These are phyloP conservation scores for Geotrichum phurueaensis DNA, from an alignment of 1,139 yeast species.

Conservation along the genomic window DNA sequence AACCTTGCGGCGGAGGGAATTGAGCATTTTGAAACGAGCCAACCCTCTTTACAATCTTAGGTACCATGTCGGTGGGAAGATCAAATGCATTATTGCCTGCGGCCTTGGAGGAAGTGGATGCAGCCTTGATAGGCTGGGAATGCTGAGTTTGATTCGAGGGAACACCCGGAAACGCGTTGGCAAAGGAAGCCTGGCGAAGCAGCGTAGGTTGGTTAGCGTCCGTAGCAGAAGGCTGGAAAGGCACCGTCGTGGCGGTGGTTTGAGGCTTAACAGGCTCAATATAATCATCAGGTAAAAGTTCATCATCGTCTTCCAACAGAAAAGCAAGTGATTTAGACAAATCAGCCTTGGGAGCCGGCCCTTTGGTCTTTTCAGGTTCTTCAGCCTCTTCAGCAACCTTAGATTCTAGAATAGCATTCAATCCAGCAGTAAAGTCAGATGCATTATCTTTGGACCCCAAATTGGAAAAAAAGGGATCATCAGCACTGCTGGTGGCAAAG, in stretches of 20 bases:
- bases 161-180: background rate
- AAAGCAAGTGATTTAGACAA: constrained; percentile 34
- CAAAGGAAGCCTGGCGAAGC: constrained; percentile 1
- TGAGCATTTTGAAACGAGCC: constrained; percentile 8
- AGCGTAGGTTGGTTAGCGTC: background rate
- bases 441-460: constrained; percentile 3
- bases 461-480: constrained; percentile 10
- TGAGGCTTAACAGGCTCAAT: constrained; percentile 14
- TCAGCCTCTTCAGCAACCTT: background rate
- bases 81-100: constrained; percentile 45
- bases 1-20: constrained; percentile 12
- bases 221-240: background rate
- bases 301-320: constrained; percentile 41
- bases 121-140: background rate
- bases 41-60: constrained; percentile 20
- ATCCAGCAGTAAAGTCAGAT: background rate
- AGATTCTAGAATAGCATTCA: background rate
- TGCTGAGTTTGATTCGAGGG: background rate
- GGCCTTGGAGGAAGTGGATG: background rate
- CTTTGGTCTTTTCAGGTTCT: constrained; percentile 16
- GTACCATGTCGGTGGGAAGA: constrained; percentile 59
- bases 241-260: constrained; percentile 1
- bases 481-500: constrained; percentile 1
- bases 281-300: constrained; percentile 39
- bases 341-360: constrained; percentile 14